Evolutionary conservation across 345 rosid species (phyloP), one percentile per base, ranked within the genome.

Genomic region (Heritiera fomes): DNA sequence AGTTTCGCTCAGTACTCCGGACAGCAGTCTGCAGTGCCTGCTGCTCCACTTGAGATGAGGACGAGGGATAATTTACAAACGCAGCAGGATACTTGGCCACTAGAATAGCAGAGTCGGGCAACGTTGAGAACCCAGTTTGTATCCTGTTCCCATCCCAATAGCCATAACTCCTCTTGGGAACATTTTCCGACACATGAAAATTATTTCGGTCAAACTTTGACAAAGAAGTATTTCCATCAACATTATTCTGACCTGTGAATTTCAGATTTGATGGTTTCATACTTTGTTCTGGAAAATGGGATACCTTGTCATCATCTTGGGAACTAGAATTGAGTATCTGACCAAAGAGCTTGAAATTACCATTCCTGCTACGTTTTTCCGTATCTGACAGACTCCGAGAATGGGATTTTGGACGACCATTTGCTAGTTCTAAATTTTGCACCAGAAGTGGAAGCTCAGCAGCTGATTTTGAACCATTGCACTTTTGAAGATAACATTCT

Each of bases 81-180:
- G 95, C 93, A 75, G 91, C 91, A 7, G 97, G 98, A 83, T 87
- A 91, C 76, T 89, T 89, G 8, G 98, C 91, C 80, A 93, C 73
- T 41, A 92, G 84, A 43, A 87, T 75, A 30, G 94, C 85, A 1
- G 98, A 92, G 84, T 92, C 97, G 1, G 98, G 94, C 79, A 92
- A 76, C n/a, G 96, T 82, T 30, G 94, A 69, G 82, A 87, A 83
- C 75, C 97, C 94, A 2, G 95, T 91, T 72, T 86, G 97, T 52
- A 91, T 91, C 85, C 88, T 86, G 78, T 78, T 91, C 77, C 97
- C 97, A 82, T 94, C 97, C 98, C 99, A 94, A 78, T 87, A 90
- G 2, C 98, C 92, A 45, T 90, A 90, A 81, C 91, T 89, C 74
- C 86, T 91, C 75, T 83, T 69, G 4, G 97, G 94, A 75, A 83